Evolutionary conservation across 2,329 filamentous ascomycete genomes (phyloP), one percentile per base, ranked within the genome.

Genomic region (Aureobasidium lini): DNA sequence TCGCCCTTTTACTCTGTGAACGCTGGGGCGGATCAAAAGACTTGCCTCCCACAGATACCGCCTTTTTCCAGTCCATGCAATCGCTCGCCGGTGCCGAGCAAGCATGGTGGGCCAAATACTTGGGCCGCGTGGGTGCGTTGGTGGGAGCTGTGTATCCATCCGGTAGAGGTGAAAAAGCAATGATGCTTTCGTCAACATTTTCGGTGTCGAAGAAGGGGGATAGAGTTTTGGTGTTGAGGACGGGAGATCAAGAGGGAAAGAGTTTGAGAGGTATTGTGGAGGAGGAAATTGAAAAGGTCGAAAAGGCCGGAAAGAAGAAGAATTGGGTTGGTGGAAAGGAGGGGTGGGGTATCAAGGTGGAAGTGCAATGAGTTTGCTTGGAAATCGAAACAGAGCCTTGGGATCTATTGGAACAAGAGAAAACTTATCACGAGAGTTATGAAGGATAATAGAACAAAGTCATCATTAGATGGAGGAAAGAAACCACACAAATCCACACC

Each of bases 1-100:
- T 96, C 3, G 89, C 84, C 0, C 75, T 95, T 4, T 80, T 87
- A 1, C 77, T 89, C 1, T 90, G 85, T 65, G 84, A 87, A 47
- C 80, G 90, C 64, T 95, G 90, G 84, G 87, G 85, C 16, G 84
- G 84, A 2, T 65, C 65, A 16, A 59, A 60, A 7, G 80, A 82
- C 43, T 76, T 88, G 1, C 79, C 81, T 2, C 81, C 83, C 0
- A 76, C 77, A 0, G 85, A 88, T 64, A 68, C 77, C 8, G 69
- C 75, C 4, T 84, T 86, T 65, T 81, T 82, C 34, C 68, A 72
- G 1, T 76, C 78, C 4, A 74, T 89, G 34, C 72, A 79, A 40
- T 71, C 74, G 37, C 74, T 87, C 3, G 70, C 86, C 2, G 81
- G 80, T 0, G 69, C 75, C 0, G 77, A 80, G 63, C 76, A 81